These are phyloP conservation scores for Chrysoporthe cubensis DNA, from an alignment of 2,329 filamentous ascomycete species.

Conservation along the genomic window DNA sequence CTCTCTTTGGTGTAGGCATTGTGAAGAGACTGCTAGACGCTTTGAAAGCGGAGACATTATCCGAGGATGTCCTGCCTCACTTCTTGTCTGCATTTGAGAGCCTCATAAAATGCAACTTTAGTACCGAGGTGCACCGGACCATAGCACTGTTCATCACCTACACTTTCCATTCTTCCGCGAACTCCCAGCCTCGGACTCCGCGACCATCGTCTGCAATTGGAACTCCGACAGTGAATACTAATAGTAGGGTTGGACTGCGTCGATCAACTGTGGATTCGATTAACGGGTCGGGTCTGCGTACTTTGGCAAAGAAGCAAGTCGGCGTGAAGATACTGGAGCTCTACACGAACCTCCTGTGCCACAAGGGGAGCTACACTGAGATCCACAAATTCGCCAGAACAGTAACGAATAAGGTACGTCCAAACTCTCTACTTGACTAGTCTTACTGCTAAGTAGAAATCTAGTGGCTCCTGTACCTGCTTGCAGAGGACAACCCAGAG, in stretches of 20 bases:
- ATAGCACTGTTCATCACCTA: conserved; percentile 93
- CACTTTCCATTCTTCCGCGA: conserved; percentile 69
- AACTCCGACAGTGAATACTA: conserved; percentile 42
- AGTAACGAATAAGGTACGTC: conserved; percentile 85
- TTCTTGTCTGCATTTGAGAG: conserved; percentile 81
- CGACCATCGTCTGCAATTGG: conserved; percentile 44
- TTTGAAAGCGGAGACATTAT: conserved; percentile 81
- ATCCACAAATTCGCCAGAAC: conserved; percentile 90
- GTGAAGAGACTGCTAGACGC: conserved; percentile 89
- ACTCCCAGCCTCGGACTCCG: conserved; percentile 56
- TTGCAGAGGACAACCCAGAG: conserved; percentile 83
- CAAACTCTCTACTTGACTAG: conserved; percentile 7
- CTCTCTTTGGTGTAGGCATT: conserved; percentile 61
- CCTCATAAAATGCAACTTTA: conserved; percentile 79
- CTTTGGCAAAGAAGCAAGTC: conserved; percentile 68
- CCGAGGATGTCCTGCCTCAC: conserved; percentile 70
- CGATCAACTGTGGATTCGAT: conserved; percentile 39
- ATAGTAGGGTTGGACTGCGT: conserved; percentile 40
- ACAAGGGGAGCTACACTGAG: conserved; percentile 67
- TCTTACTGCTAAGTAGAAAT: background rate
- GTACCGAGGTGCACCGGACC: conserved; percentile 82
- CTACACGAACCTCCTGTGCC: conserved; percentile 78
- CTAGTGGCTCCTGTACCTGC: conserved; percentile 87
- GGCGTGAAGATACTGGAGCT: conserved; percentile 76
- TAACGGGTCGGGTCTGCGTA: conserved; percentile 32